A percentile compares a stretch with the other conserved stretches of the same genome.
These are phyloP conservation scores for Sporothrix mexicana DNA, from an alignment of 2,329 filamentous ascomycete genomes.

Conservation along the genomic window DNA sequence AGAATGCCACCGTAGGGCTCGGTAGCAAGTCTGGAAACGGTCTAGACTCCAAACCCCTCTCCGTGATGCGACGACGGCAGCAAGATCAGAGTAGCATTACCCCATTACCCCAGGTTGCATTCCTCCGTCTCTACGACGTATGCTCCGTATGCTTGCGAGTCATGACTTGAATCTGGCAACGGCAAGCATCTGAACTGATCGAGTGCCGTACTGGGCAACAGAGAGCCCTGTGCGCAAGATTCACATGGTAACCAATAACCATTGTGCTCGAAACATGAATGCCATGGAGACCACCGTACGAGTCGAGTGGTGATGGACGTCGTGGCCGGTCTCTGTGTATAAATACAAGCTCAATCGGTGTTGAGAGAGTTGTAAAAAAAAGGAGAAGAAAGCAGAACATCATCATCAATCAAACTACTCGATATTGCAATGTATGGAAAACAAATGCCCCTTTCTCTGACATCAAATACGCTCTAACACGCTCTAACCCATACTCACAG, in stretches of 20 bases:
- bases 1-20: background rate
- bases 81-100: background rate
- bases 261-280: too few species aligned
- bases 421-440: too few species aligned
- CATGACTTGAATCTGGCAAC: constrained; percentile 16
- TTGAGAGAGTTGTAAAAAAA: too few species aligned
- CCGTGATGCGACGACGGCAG: background rate
- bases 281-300: too few species aligned
- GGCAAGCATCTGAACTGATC: background rate
- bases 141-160: background rate
- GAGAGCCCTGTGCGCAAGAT: background rate
- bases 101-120: constrained; percentile 15
- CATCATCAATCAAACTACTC: too few species aligned
- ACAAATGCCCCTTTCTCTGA: too few species aligned
- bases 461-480: too few species aligned
- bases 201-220: background rate
- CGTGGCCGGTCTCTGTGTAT: too few species aligned
- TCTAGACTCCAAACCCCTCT: background rate
- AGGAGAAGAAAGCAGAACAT: too few species aligned
- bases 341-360: too few species aligned
- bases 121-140: background rate
- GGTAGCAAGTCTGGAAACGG: background rate
- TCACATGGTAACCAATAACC: background rate
- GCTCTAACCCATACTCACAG: too few species aligned
- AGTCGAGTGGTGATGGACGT: too few species aligned